These are phyloP conservation scores for Diaporthe caulivora DNA, from an alignment of 2,329 filamentous ascomycete genomes.

Conservation along the genomic window DNA sequence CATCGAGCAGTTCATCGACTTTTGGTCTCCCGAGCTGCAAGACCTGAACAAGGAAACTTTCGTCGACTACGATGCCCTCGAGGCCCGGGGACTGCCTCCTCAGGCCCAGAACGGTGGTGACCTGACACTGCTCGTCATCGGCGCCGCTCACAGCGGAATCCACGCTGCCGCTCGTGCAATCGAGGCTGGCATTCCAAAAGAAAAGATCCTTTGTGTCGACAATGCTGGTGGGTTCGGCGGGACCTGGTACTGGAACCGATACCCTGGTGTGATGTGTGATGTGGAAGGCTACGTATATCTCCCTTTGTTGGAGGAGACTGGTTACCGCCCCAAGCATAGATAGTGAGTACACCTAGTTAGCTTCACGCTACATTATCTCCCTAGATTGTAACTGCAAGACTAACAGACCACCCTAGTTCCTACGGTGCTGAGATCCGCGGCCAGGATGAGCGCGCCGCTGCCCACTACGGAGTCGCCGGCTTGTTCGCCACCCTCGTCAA, in stretches of 20 bases:
- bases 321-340: slow-evolving; percentile 8
- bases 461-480: background rate
- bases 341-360: slow-evolving; percentile 45
- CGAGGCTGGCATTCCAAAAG: slow-evolving; percentile 9
- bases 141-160: background rate
- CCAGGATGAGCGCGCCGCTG: background rate
- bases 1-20: background rate
- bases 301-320: slow-evolving; percentile 1
- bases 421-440: background rate
- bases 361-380: slow-evolving; percentile 49
- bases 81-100: background rate
- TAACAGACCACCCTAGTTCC: background rate
- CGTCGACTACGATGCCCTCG: slow-evolving; percentile 15
- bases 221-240: slow-evolving; percentile 23
- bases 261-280: slow-evolving; percentile 54
- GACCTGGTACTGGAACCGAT: slow-evolving; percentile 50
- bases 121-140: background rate
- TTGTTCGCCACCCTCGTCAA: slow-evolving; percentile 1
- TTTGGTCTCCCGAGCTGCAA: background rate
- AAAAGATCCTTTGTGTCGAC: background rate
- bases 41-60: background rate
- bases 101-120: background rate
- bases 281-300: slow-evolving; percentile 33
- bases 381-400: slow-evolving; percentile 44
- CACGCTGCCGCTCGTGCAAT: background rate